Percentiles rank a stretch among this genome's conserved stretches.
phyloP scores from a whole-genome alignment of 2,329 filamentous ascomycete species.

The Diplodia corticola region DNA sequence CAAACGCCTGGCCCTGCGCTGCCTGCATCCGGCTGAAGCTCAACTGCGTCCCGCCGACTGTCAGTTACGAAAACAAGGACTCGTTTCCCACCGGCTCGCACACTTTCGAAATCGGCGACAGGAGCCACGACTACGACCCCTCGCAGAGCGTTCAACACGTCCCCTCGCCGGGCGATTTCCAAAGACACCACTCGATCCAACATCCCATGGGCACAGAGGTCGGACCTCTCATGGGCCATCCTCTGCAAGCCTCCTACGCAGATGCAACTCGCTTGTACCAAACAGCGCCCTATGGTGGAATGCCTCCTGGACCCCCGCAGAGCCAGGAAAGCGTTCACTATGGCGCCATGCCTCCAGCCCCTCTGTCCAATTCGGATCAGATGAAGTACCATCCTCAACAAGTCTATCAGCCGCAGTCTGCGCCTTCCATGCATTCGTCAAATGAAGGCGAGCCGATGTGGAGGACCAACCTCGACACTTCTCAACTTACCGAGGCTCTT shows the following conservation, averaged over 20 bases:
- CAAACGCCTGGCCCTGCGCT: constrained; percentile 96
- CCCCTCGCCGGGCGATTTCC: constrained; percentile 44
- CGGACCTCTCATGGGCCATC: constrained; percentile 13
- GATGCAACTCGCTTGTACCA: constrained; percentile 38
- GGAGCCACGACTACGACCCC: constrained; percentile 39
- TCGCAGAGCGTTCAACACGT: constrained; percentile 34
- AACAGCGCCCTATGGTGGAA: constrained; percentile 37
- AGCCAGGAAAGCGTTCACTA: constrained; percentile 40
- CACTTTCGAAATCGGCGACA: constrained; percentile 44
- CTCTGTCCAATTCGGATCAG: constrained; percentile 34
- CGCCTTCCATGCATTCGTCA: constrained; percentile 36
- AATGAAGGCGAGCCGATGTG: constrained; percentile 53
- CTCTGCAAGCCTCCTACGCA: constrained; percentile 30
- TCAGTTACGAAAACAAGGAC: constrained; percentile 66
- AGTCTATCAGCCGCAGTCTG: constrained; percentile 34
- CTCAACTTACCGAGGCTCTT: constrained; percentile 75
- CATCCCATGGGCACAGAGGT: constrained; percentile 27
- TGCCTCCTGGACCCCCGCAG: constrained; percentile 25
- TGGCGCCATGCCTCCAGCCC: constrained; percentile 36
- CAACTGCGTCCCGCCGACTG: constrained; percentile 86
- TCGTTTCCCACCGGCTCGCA: constrained; percentile 41
- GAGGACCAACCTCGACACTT: constrained; percentile 46
- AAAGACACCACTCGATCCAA: constrained; percentile 35
- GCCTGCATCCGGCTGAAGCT: constrained; percentile 90
- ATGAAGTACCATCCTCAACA: constrained; percentile 38